Evolutionary conservation across 495 filamentous ascomycete species (phyloP), one percentile per base, ranked within the genome.

Genomic region (Hypoxylon intermedium): DNA sequence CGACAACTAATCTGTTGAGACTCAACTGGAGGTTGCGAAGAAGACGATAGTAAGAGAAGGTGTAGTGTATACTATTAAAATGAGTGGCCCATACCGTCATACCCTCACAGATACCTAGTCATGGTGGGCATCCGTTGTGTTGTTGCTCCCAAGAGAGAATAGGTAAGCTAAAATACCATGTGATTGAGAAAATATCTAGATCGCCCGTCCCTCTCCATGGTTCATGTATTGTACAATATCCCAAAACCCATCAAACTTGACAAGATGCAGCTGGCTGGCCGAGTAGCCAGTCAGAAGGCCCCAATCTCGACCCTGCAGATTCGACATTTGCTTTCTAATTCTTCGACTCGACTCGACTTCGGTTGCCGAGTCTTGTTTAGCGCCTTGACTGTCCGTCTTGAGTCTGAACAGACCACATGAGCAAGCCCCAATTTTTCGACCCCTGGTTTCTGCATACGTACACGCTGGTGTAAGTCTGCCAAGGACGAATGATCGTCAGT

Each of bases 291-390:
- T 45, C 38, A 60, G 38, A 45, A 46, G 31, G 30, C 44, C 44
- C 43, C 19, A 60, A 23, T 58, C 5, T 38, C 37, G 61, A 53
- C 50, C 55, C 56, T 65, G 55, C 61, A 65, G 61, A 65, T 56
- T 65, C 61, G 55, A 55, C 45, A 56, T 60, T 26, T 57, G 33
- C 37, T 56, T 57, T 43, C 45, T 42, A 53, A 18, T 47, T n/a
- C 31, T 45, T 51, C n/a, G n/a, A n/a, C 23, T 33, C 20, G n/a
- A 41, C 45, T 58, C 46, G 28, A 54, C 55, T 65, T 65, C 55
- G 55, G 61, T 60, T 65, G 61, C 61, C 61, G 55, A 65, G 61
- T 65, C 61, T 60, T 65, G 51, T 65, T 65, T 65, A 65, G 62
- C 62, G 62, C 62, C 61, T 52, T 65, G 57, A 49, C 52, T 60